Evolutionary conservation across 1,284 basidiomycete genomes (phyloP).

Genomic region (Anthracocystis panici-leucophaei): DNA sequence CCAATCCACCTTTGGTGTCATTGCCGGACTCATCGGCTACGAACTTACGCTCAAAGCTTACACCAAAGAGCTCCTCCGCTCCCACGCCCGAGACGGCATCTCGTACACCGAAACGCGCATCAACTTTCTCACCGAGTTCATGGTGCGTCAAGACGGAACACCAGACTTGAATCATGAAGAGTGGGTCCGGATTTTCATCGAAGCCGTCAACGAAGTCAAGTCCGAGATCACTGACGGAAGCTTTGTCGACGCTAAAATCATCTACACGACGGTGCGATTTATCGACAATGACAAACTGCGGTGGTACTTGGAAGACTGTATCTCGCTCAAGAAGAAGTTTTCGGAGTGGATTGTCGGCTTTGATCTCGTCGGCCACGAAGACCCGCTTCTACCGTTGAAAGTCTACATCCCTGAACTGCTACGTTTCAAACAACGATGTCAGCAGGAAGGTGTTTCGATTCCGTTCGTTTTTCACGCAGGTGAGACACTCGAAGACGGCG

Average conservation of each 20-base stretch:
- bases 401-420: constrained; percentile 78
- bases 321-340: constrained; percentile 79
- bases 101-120: constrained; percentile 79
- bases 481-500: constrained; percentile 80
- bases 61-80: constrained; percentile 76
- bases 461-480: constrained; percentile 85
- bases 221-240: constrained; percentile 28
- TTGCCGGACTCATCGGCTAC: constrained; percentile 69
- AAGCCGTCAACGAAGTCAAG: constrained; percentile 73
- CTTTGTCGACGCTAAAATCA: constrained; percentile 54
- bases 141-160: constrained; percentile 75
- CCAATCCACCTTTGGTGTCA: constrained; percentile 55
- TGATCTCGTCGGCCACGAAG: constrained; percentile 83
- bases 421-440: constrained; percentile 75
- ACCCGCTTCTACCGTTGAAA: constrained; percentile 75
- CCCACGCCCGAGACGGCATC: constrained; percentile 79
- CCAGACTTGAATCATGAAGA: constrained; percentile 76
- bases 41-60: constrained; percentile 76
- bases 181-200: constrained; percentile 75
- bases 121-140: constrained; percentile 77
- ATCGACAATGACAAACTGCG: constrained; percentile 75
- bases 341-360: constrained; percentile 82
- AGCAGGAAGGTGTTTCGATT: constrained; percentile 76
- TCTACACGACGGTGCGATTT: constrained; percentile 78
- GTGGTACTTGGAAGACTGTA: constrained; percentile 80